Evolutionary conservation across 441 rosid genomes (phyloP).

Genomic region (Eruca vesicaria): DNA sequence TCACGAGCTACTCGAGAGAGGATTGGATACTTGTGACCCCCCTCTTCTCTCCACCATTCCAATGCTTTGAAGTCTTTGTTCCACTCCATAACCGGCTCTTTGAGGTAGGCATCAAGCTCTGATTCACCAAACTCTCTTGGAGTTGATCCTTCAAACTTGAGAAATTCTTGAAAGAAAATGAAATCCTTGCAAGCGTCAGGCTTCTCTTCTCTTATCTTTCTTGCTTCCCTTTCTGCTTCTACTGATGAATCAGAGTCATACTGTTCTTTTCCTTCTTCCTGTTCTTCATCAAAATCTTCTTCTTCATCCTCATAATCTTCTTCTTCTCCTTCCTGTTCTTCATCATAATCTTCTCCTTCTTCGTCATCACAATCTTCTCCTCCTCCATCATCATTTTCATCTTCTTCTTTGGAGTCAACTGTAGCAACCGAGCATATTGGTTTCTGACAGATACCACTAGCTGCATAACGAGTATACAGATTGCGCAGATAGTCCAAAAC

Average conservation of each 20-base stretch:
- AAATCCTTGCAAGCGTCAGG: constrained; percentile 17
- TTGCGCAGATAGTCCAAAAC: constrained; percentile 18
- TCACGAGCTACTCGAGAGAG: constrained; percentile 34
- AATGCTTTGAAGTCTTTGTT: constrained; percentile 23
- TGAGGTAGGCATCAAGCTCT: constrained; percentile 27
- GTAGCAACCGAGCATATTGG: constrained; percentile 5
- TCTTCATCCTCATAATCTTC: background rate
- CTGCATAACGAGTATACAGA: constrained; percentile 21
- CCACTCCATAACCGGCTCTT: constrained; percentile 27
- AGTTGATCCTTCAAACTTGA: constrained; percentile 22
- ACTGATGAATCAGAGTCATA: background rate
- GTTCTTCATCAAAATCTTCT: background rate
- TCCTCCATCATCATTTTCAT: background rate
- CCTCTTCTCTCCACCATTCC: constrained; percentile 36
- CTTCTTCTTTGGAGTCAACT: background rate
- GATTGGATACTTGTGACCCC: constrained; percentile 26
- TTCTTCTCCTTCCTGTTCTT: background rate
- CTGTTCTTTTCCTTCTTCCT: background rate
- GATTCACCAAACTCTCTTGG: constrained; percentile 5
- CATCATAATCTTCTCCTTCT: background rate
- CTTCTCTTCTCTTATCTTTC: background rate
- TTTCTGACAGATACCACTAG: constrained; percentile 7
- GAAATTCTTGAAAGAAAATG: constrained; percentile 25
- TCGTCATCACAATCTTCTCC: background rate
- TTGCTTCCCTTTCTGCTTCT: background rate